Conservation (phyloP, 768 basidiomycete species). For the Phlegmacium glaucopus region DNA sequence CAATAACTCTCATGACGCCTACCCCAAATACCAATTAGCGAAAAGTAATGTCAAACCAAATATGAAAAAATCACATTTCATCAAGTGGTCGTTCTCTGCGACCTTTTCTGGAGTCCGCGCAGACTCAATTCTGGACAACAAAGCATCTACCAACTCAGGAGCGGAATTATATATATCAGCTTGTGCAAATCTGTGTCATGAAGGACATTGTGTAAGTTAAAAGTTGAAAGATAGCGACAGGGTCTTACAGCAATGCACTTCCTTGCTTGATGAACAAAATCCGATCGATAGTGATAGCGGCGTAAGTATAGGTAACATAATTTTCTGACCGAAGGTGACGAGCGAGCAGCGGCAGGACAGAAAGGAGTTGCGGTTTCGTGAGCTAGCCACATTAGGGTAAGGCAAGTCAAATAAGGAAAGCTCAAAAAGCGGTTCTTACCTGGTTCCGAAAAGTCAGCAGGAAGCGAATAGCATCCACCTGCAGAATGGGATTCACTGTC, state of each 20-base stretch:
- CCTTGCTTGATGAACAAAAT: constrained; percentile 88
- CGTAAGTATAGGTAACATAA: constrained; percentile 94
- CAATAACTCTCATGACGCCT: constrained; percentile 93
- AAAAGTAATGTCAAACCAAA: constrained; percentile 3
- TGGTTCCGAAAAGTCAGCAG: constrained; percentile 95
- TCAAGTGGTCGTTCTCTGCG: constrained; percentile 95
- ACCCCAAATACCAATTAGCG: constrained; percentile 2
- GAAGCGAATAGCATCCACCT: constrained; percentile 96
- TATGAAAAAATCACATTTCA: constrained; percentile 85
- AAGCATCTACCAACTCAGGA: constrained; percentile 62
- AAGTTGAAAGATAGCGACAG: background rate
- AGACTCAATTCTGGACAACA: constrained; percentile 77
- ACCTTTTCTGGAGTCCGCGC: constrained; percentile 85
- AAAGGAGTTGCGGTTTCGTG: constrained; percentile 92
- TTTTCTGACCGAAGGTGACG: constrained; percentile 79
- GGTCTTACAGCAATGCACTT: constrained; percentile 64
- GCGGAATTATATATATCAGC: constrained; percentile 85
- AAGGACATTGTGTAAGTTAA: constrained; percentile 1
- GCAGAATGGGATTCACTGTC: constrained; percentile 81
- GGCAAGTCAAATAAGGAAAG: background rate
- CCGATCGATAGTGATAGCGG: constrained; percentile 96
- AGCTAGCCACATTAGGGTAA: constrained; percentile 24
- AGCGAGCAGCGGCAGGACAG: constrained; percentile 84
- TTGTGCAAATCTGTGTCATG: constrained; percentile 68
- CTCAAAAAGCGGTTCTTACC: constrained; percentile 40